Conservation (phyloP, 805 yeast species). For the Teunomyces gatunensis region DNA sequence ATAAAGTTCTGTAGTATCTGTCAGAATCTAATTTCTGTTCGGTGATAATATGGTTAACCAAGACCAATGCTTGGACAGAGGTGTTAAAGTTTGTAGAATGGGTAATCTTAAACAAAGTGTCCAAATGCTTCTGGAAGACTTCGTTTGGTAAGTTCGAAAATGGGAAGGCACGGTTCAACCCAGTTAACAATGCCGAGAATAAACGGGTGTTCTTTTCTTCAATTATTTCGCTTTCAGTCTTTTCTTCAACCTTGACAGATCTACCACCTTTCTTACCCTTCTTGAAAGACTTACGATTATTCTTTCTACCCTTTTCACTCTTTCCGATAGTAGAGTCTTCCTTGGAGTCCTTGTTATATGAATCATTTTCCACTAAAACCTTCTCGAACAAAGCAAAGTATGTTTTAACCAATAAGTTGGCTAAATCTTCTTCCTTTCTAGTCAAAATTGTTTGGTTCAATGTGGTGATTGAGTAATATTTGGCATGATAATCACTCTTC, state of each 20-base stretch:
- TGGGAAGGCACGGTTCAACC: conserved; percentile 94
- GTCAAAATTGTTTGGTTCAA: conserved; percentile 90
- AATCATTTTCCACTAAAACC: conserved; percentile 64
- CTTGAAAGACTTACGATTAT: conserved; percentile 65
- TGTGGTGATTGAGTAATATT: conserved; percentile 84
- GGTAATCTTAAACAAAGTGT: conserved; percentile 83
- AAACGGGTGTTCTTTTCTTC: conserved; percentile 83
- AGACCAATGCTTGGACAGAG: conserved; percentile 84
- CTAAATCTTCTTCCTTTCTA: conserved; percentile 70
- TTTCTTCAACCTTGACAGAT: conserved; percentile 60
- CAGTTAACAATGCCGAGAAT: conserved; percentile 88
- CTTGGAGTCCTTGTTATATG: conserved; percentile 25
- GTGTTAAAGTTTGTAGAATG: conserved; percentile 94
- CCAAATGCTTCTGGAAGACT: conserved; percentile 70
- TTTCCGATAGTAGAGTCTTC: conserved; percentile 45
- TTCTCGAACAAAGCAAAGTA: conserved; percentile 87
- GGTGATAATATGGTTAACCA: conserved; percentile 75
- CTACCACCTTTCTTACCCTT: conserved; percentile 87
- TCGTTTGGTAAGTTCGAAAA: conserved; percentile 74
- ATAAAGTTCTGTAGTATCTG: conserved; percentile 82
- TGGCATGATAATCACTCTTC: conserved; percentile 73
- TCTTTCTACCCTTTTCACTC: conserved; percentile 55
- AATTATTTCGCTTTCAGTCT: conserved; percentile 58
- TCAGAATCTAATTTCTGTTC: conserved; percentile 56
- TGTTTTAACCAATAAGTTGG: conserved; percentile 78